A percentile compares a stretch with the other conserved stretches of the same genome.
These are phyloP conservation scores for Zymoseptoria ardabiliae DNA, from an alignment of 2,329 filamentous ascomycete genomes.

Conservation along the genomic window DNA sequence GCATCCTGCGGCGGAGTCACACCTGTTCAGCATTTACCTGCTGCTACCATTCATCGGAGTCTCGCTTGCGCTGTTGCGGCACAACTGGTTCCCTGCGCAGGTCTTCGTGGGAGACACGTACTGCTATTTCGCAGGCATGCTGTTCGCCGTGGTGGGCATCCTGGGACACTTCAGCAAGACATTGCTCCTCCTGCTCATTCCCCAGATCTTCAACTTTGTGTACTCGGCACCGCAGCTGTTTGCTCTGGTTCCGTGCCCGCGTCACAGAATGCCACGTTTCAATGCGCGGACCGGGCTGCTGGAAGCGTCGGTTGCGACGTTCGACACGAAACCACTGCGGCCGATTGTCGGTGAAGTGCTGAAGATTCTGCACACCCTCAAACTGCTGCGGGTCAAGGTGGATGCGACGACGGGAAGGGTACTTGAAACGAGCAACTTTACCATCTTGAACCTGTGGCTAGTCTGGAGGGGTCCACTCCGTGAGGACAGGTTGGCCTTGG, in stretches of 20 bases:
- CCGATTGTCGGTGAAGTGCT: constrained; percentile 56
- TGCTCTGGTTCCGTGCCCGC: constrained; percentile 79
- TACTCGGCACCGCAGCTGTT: constrained; percentile 93
- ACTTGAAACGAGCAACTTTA: constrained; percentile 79
- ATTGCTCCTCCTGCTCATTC: constrained; percentile 78
- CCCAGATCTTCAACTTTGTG: constrained; percentile 93
- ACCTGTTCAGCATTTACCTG: constrained; percentile 92
- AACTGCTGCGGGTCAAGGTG: constrained; percentile 59
- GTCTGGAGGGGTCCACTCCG: constrained; percentile 89
- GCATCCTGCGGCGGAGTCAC: constrained; percentile 89
- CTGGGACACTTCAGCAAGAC: constrained; percentile 98
- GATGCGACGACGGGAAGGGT: constrained; percentile 61
- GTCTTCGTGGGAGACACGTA: constrained; percentile 98
- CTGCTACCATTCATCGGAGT: constrained; percentile 91
- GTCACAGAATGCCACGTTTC: constrained; percentile 84
- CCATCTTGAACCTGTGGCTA: constrained; percentile 90
- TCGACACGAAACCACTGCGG: constrained; percentile 58
- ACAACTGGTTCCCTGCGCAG: constrained; percentile 93
- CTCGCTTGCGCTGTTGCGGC: constrained; percentile 72
- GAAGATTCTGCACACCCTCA: constrained; percentile 60
- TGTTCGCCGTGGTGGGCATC: constrained; percentile 95
- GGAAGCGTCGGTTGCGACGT: constrained; percentile 78
- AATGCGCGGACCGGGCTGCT: constrained; percentile 77
- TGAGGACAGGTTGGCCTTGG: constrained; percentile 74
- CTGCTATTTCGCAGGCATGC: constrained; percentile 99